Base-by-base conservation (phyloP, 805 yeast species). In the Torulaspora quercuum region DNA sequence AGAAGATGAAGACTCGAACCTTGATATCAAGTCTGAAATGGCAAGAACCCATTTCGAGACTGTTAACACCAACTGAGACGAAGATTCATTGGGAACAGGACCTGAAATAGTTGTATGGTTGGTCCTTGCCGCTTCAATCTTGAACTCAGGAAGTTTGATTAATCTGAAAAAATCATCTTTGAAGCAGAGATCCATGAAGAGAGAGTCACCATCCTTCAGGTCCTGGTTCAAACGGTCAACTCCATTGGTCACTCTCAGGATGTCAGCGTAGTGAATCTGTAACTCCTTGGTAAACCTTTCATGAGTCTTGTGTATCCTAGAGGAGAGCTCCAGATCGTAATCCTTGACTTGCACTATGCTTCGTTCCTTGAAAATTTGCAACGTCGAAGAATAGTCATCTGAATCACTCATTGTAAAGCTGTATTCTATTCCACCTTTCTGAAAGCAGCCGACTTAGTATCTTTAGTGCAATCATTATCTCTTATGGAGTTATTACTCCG, bases 141-240 rank as follows among this genome's bases (percentile, higher is more conserved):
- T 3, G 14, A 25, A 32, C 9, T 46, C 54, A 7, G 56, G 44
- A n/a, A 55, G 19, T 30, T 48, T 52, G 9, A 39, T 43, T 13
- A 57, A 30, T 23, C 48, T 50, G 39, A 35, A 54, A 7, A 22
- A 7, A 11, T 48, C 45, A 40, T 59, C 64, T 29, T 53, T 43
- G 28, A 59, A 59, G 37, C 64, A 59, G n/a, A 59, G 40, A 4
- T 50, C 51, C 46, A 50, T 47, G 25, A 59, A 50, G 6, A 48
- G 39, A 2, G 38, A 29, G 26, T 59, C 62, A 2, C 46, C 42
- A 3, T 11, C 35, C 24, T 46, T 50, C 33, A 57, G 29, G 1
- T 37, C 33, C 20, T 25, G 35, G 26, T 43, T 37, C 29, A 59
- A 25, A 2, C 15, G 13, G 6, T 38, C 38, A 6, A 57, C 53